Conservation (phyloP, 345 rosid species). For the Geranium brycei region DNA sequence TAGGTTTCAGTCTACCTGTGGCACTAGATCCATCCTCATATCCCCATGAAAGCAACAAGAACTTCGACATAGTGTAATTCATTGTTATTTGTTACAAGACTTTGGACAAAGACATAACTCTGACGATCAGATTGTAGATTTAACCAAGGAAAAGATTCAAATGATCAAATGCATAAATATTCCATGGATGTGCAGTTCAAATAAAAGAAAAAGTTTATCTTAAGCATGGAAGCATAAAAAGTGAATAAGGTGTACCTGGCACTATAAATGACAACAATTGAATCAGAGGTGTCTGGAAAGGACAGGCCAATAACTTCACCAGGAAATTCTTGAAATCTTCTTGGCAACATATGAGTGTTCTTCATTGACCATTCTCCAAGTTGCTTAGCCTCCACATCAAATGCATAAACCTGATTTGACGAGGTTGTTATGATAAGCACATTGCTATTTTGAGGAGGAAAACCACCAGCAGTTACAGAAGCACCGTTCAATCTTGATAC, state of each 20-base stretch:
- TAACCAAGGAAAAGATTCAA: neutral
- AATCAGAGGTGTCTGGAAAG: slow-evolving; percentile 45
- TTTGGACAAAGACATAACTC: no score
- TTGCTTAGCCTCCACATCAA: slow-evolving; percentile 84
- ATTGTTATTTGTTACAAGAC: no score
- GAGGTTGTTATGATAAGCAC: slow-evolving; percentile 71
- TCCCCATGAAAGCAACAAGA: no score
- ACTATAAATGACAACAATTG: slow-evolving; percentile 61
- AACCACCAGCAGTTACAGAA: slow-evolving; percentile 83
- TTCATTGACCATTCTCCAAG: slow-evolving; percentile 80
- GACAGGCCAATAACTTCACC: slow-evolving; percentile 91
- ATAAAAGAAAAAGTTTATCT: no score
- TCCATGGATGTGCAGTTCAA: neutral
- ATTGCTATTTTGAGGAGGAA: slow-evolving; percentile 58
- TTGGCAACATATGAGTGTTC: slow-evolving; percentile 48
- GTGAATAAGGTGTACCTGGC: slow-evolving; percentile 42
- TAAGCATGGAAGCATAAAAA: neutral
- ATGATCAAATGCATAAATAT: neutral
- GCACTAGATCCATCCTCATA: no score
- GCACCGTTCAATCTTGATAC: slow-evolving; percentile 84
- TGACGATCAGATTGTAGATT: neutral
- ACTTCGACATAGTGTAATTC: no score
- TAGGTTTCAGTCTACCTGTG: no score
- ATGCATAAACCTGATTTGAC: slow-evolving; percentile 67
- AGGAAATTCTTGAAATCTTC: slow-evolving; percentile 85